Conservation (phyloP, 1,284 basidiomycete species). For the Moniliella sp. region DNA sequence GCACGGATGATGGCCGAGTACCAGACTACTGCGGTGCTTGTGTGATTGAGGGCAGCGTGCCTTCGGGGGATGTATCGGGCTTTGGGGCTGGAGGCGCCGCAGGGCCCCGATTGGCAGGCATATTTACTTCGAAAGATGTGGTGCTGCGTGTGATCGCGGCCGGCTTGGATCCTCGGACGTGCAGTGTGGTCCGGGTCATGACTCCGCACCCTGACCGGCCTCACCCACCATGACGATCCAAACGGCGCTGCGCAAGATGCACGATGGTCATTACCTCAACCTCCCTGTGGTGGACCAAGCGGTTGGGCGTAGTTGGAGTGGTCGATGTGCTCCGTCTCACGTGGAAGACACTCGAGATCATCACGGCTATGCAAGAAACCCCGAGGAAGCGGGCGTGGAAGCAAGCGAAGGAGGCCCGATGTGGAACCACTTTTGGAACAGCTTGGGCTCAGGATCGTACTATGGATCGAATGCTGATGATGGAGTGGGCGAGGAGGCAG, state of each 20-base stretch:
- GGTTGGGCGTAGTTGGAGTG: slow-evolving; percentile 44
- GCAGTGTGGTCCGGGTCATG: slow-evolving; percentile 95
- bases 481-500: slow-evolving; percentile 51
- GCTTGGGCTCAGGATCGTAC: slow-evolving; percentile 47
- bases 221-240: slow-evolving; percentile 75
- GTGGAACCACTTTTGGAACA: slow-evolving; percentile 99
- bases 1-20: slow-evolving; percentile 96
- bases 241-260: slow-evolving; percentile 97
- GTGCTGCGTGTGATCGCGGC: slow-evolving; percentile 96
- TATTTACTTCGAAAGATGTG: slow-evolving; percentile 96
- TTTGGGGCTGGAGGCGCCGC: slow-evolving; percentile 35
- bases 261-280: slow-evolving; percentile 92
- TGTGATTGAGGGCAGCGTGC: slow-evolving; percentile 78
- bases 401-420: slow-evolving; percentile 68
- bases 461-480: background rate
- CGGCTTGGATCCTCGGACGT: slow-evolving; percentile 75
- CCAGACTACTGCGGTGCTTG: slow-evolving; percentile 89
- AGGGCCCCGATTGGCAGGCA: slow-evolving; percentile 64
- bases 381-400: slow-evolving; percentile 43
- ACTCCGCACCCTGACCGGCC: slow-evolving; percentile 92
- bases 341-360: slow-evolving; percentile 72
- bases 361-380: slow-evolving; percentile 38
- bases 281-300: slow-evolving; percentile 55
- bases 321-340: slow-evolving; percentile 97
- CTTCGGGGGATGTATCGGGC: no score